Percentiles rank a stretch among this genome's conserved stretches.
These are phyloP conservation scores for Setaria viridis DNA, from an alignment of 202 grass and related monocot genomes.

Conservation along the genomic window DNA sequence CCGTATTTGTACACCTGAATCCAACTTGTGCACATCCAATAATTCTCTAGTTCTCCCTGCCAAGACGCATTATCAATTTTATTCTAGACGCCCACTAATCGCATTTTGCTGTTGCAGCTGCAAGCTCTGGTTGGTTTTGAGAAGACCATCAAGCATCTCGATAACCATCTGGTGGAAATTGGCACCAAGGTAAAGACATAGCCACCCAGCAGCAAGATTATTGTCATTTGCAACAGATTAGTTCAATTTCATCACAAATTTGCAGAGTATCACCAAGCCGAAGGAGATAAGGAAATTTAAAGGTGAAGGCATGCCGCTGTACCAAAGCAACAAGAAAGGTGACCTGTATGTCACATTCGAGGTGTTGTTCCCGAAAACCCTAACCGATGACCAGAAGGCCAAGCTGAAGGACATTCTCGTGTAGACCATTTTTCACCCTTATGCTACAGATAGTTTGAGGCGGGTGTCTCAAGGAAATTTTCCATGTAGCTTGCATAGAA, in stretches of 20 bases:
- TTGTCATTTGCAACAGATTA: conserved; percentile 5
- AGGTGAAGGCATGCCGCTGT: conserved; percentile 94
- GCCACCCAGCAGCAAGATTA: not conserved
- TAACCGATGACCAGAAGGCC: conserved; percentile 81
- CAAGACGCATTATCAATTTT: not conserved
- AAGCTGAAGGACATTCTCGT: conserved; percentile 86
- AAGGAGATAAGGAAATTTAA: conserved; percentile 93
- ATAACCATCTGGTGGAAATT: conserved; percentile 83
- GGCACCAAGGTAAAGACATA: conserved; percentile 71
- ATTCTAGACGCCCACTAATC: not conserved
- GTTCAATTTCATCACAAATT: conserved; percentile 5
- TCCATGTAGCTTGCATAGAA: conserved; percentile 38
- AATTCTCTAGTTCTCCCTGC: conserved; percentile 11
- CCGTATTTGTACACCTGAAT: not conserved
- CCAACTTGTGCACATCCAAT: not conserved
- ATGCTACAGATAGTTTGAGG: conserved; percentile 42
- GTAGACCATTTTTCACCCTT: conserved; percentile 25
- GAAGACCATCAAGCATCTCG: conserved; percentile 87
- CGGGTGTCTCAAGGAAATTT: conserved; percentile 43
- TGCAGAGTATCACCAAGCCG: conserved; percentile 86
- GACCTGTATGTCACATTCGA: conserved; percentile 84
- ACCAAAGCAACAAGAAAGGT: conserved; percentile 92
- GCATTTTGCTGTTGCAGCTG: conserved; percentile 62
- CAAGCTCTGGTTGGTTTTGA: conserved; percentile 97
- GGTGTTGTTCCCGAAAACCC: conserved; percentile 82